A percentile compares a stretch with the other conserved stretches of the same genome.
Evolutionary conservation across 345 rosid genomes (phyloP).

Genomic region (Brassica nigra): DNA sequence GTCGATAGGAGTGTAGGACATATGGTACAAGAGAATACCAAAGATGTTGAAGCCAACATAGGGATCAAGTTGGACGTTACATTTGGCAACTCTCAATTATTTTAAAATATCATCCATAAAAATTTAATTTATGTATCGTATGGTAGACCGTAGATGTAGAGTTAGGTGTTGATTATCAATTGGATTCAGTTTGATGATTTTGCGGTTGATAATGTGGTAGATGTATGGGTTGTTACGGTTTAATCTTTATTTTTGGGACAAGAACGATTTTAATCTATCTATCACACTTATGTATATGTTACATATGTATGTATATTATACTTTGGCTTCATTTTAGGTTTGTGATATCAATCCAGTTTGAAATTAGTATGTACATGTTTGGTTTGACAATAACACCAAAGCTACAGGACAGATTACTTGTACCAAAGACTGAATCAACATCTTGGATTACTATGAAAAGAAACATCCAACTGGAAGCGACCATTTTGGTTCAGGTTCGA

Average conservation of each 20-base stretch:
- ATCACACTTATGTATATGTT: background rate
- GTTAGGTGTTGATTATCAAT: background rate
- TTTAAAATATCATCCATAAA: background rate
- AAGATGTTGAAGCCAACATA: conserved; percentile 22
- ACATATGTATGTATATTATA: background rate
- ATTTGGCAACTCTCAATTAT: conserved; percentile 1
- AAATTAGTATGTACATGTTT: conserved; percentile 19
- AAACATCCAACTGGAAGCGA: conserved; percentile 27
- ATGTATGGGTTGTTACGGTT: background rate
- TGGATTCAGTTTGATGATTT: conserved; percentile 7
- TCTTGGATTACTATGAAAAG: conserved; percentile 23
- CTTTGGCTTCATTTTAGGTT: background rate
- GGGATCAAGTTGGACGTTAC: conserved; percentile 20
- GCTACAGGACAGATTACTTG: conserved; percentile 15
- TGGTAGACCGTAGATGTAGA: conserved; percentile 10
- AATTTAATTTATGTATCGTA: background rate
- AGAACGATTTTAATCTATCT: background rate
- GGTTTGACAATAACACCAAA: conserved; percentile 16
- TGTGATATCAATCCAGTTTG: conserved; percentile 1
- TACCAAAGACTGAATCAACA: background rate
- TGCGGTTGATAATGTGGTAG: conserved; percentile 12
- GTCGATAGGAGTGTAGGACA: conserved; percentile 32
- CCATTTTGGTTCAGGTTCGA: conserved; percentile 14
- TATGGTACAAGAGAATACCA: conserved; percentile 12
- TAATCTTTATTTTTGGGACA: background rate